Evolutionary conservation across 2,329 filamentous ascomycete genomes (phyloP), one percentile per base, ranked within the genome.

Genomic region (Mollisia scopiformis): DNA sequence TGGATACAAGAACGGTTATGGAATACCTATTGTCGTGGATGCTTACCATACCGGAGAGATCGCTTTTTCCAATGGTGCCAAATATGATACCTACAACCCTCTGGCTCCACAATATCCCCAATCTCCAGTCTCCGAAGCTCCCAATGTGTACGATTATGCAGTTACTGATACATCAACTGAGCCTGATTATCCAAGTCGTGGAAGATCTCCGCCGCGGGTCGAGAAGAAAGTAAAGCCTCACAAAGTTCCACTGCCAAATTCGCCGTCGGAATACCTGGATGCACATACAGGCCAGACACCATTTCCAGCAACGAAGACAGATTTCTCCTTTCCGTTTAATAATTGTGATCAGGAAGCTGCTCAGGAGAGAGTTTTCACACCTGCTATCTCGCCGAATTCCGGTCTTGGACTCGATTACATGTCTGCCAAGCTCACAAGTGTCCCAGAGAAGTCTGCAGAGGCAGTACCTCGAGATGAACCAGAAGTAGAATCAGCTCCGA

Each of bases 11-110:
- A 63, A 54, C 52, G 54, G 66, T n/a, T 51, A 41, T n/a, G 57
- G 62, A 37, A 60, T 68, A 27, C 70, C 70, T 8, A 69, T 72
- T 56, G 68, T 72, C 35, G 65, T 72, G 19, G 66, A 72, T 65
- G 69, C 69, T 19, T 59, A 58, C n/a, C 64, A 69, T 57, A 47
- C 53, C 4, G 62, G 65, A 11, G 60, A 66, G 23, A 57, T 55
- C 10, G 30, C 56, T 10, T 58, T 59, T 37, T 16, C 61, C 5
- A 60, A 66, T 56, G 58, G 55, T 8, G 47, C 61, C 30, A 59
- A 58, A 28, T 66, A 54, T 27, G 59, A 55, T 14, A 55, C 58
- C 46, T 46, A 55, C 31, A 58, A 62, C 21, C 55, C 49, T 25
- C 57, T 56, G 8, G 47, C 43, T 14, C 49, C 53, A 13, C 53